Percentiles rank a stretch among this genome's conserved stretches.
Evolutionary conservation across 1,284 basidiomycete genomes (phyloP).

Genomic region (Microbotryomycetes sp.): DNA sequence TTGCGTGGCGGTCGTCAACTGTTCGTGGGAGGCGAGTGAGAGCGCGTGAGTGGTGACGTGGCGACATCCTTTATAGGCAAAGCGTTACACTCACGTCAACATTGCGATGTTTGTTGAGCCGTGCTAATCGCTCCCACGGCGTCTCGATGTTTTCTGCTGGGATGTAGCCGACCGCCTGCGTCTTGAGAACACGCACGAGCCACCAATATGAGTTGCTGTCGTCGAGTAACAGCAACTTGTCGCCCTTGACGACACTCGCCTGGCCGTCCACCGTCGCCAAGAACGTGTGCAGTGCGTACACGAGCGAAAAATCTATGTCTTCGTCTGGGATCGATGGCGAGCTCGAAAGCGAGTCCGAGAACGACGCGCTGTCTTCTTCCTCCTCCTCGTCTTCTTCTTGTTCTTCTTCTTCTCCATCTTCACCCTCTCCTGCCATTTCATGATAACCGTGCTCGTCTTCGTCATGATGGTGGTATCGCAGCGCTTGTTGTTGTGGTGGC

Average conservation of each 20-base stretch:
- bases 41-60: background rate
- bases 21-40: background rate
- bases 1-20: constrained; percentile 39
- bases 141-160: constrained; percentile 99
- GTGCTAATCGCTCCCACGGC: constrained; percentile 87
- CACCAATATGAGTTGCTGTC: constrained; percentile 98
- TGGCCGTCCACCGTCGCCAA: constrained; percentile 93
- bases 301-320: constrained; percentile 81
- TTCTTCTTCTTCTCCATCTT: background rate
- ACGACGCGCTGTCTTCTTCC: constrained; percentile 32
- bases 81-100: constrained; percentile 66
- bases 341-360: constrained; percentile 49
- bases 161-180: constrained; percentile 98
- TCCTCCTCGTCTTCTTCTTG: constrained; percentile 21
- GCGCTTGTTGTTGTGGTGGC: background rate
- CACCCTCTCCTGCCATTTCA: background rate
- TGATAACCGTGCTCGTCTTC: background rate
- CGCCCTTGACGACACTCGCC: constrained; percentile 92
- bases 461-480: constrained; percentile 5
- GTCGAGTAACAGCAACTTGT: constrained; percentile 86
- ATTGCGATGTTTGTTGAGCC: constrained; percentile 95
- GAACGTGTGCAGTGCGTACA: constrained; percentile 85
- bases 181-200: constrained; percentile 92
- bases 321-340: constrained; percentile 79
- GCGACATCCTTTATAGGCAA: too few relatives aligned